A percentile compares a stretch with the other conserved stretches of the same genome.
phyloP scores from a whole-genome alignment of 805 yeast species.

The Cyberlindnera mrakii region DNA sequence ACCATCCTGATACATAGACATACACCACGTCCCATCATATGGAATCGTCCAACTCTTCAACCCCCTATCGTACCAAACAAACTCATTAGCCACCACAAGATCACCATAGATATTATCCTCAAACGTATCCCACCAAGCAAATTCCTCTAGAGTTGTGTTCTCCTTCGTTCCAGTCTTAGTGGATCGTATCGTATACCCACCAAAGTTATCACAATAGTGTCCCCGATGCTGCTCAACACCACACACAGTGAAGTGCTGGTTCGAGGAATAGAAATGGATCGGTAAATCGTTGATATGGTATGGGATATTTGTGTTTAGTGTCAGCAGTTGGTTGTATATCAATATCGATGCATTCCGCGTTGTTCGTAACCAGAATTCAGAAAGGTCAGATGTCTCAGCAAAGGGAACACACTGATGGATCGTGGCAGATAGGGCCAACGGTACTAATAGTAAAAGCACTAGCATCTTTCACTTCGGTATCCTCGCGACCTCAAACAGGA shows the following conservation, averaged over 20 bases:
- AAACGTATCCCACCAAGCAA: constrained; percentile 11
- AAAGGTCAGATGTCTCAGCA: not conserved
- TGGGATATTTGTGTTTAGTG: constrained; percentile 6
- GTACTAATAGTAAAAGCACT: not conserved
- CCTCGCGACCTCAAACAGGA: no score
- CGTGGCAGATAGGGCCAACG: not conserved
- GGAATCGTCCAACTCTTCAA: not conserved
- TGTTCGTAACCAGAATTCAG: constrained; percentile 3
- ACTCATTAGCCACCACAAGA: constrained; percentile 7
- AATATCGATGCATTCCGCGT: constrained; percentile 7
- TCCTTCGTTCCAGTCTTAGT: constrained; percentile 1
- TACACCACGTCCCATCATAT: constrained; percentile 8
- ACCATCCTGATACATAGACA: constrained; percentile 8
- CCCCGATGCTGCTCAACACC: constrained; percentile 7
- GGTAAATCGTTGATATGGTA: constrained; percentile 3
- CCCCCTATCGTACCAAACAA: constrained; percentile 4
- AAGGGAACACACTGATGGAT: not conserved
- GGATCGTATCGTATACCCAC: constrained; percentile 5
- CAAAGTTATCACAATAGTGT: constrained; percentile 8
- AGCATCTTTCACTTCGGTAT: not conserved
- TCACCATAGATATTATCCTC: constrained; percentile 4
- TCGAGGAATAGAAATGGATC: constrained; percentile 7
- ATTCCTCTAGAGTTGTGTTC: not conserved
- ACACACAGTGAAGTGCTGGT: constrained; percentile 10
- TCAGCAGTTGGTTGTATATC: constrained; percentile 6